Evolutionary conservation across 2,329 filamentous ascomycete species (phyloP).

Genomic region (Aspergillus novofumigatus): DNA sequence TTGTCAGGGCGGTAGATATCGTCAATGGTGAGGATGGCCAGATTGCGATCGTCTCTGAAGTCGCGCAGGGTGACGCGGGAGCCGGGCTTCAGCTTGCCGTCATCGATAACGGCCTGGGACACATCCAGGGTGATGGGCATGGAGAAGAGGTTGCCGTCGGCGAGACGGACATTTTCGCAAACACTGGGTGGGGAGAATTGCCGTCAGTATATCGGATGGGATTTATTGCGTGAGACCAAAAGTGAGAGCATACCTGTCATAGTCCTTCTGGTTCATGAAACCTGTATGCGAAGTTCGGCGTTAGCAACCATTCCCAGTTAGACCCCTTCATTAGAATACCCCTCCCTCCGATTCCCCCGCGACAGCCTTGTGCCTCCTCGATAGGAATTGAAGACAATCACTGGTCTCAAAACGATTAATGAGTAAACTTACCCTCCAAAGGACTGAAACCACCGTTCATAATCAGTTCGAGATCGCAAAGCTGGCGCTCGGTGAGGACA

Average conservation of each 20-base stretch:
- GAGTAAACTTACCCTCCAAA: constrained; percentile 70
- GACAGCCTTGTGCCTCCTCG: neutral
- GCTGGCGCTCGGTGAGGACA: constrained; percentile 83
- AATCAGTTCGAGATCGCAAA: constrained; percentile 96
- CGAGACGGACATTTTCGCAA: constrained; percentile 80
- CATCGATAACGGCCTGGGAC: constrained; percentile 68
- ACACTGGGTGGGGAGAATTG: constrained; percentile 55
- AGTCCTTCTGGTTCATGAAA: constrained; percentile 97
- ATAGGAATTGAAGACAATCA: neutral
- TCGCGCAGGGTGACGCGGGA: constrained; percentile 84
- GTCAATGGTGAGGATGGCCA: constrained; percentile 92
- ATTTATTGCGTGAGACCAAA: constrained; percentile 2
- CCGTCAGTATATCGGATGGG: constrained; percentile 8
- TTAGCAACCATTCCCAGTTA: constrained; percentile 15
- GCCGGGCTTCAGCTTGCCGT: constrained; percentile 71
- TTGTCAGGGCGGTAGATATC: constrained; percentile 96
- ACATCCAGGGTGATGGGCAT: constrained; percentile 97
- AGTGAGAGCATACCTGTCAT: constrained; percentile 67
- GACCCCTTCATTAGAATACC: neutral
- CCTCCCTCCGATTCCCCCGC: neutral
- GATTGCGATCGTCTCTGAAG: constrained; percentile 90
- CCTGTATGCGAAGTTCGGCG: constrained; percentile 49
- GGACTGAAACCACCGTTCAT: constrained; percentile 97
- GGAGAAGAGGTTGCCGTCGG: constrained; percentile 84
- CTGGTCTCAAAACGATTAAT: neutral